Base-by-base conservation (phyloP, 352 stramenopile genomes). In the Phytopythium litorale region DNA sequence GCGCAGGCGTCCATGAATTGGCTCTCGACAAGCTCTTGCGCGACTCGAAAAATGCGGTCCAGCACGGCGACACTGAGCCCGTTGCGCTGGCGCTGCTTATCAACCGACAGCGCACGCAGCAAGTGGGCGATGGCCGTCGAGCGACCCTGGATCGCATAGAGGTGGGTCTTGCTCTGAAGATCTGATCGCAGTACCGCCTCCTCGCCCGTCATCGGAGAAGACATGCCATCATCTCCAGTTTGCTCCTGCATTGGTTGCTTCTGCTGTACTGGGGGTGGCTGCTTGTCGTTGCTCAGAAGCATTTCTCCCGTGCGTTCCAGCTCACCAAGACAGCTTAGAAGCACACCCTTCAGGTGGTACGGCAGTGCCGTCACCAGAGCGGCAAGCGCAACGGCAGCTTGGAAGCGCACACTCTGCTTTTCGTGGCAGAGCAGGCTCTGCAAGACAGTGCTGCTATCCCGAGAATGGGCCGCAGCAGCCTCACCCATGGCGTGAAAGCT, bases 131-230 rank as follows among this genome's bases (percentile, higher is more conserved):
- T 86, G 21, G 84, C 83, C 0, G 78, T 69, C 0, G 81, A 87
- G 62, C 73, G 74, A 28, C 87, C 87, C 69, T 95, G 87, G 53
- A 95, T 74, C 18, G 80, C 73, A 63, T 94, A 95, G 25, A 95
- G 58, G 30, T 89, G 72, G 13, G 71, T 67, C 59, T 91, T 89
- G 67, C 81, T 81, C 62, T 81, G 76, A 48, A 75, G 68, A 52
- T 84, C 73, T 13, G 18, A 58, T 53, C 12, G 55, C 15, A 42
- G 50, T 1, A 4, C 49, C 46, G 18, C 48, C 8, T 53, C 50
- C 28, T 61, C 43, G 21, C 4, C 53, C 19, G 48, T 37, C 19
- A 48, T 37, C n/a, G 60, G 49, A 32, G 40, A 40, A 18, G 42
- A 21, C 30, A 51, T 45, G 7, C 19, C 23, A 28, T 48, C 42